Conservation (phyloP, 371 early-diverging fungal genomes). For the Mucor velutinosus region DNA sequence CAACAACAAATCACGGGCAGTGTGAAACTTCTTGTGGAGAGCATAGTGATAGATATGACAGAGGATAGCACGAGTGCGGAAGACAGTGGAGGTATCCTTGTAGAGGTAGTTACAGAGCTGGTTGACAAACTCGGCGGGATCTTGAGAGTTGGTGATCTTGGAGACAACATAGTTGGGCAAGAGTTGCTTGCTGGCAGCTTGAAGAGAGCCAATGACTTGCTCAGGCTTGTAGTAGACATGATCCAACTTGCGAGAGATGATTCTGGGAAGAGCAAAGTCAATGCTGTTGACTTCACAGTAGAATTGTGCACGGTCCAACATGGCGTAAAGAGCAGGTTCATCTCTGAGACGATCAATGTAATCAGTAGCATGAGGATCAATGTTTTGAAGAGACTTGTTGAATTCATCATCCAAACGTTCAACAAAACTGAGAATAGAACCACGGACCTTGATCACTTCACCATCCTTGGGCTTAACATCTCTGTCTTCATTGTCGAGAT, state of each 20-base stretch:
- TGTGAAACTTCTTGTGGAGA: slow-evolving; percentile 90
- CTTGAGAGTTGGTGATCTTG: slow-evolving; percentile 45
- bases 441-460: slow-evolving; percentile 68
- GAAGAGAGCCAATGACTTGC: slow-evolving; percentile 54
- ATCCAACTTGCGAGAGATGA: slow-evolving; percentile 88
- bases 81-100: slow-evolving; percentile 79
- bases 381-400: slow-evolving; percentile 89
- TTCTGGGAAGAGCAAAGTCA: slow-evolving; percentile 67
- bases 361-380: slow-evolving; percentile 96
- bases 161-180: slow-evolving; percentile 47
- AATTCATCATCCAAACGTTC: slow-evolving; percentile 98
- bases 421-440: slow-evolving; percentile 87
- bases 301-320: slow-evolving; percentile 84
- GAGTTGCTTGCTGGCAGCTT: slow-evolving; percentile 37
- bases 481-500: slow-evolving; percentile 69
- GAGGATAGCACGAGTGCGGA: slow-evolving; percentile 94
- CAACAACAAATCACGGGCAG: slow-evolving; percentile 94
- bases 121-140: slow-evolving; percentile 70
- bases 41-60: slow-evolving; percentile 97
- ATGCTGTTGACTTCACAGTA: slow-evolving; percentile 73
- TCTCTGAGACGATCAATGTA: slow-evolving; percentile 94
- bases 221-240: slow-evolving; percentile 94
- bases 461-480: slow-evolving; percentile 60
- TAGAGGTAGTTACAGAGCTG: slow-evolving; percentile 87
- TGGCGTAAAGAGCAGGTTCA: slow-evolving; percentile 83